phyloP scores from a whole-genome alignment of 495 filamentous ascomycete genomes.

The Neurospora sp. region DNA sequence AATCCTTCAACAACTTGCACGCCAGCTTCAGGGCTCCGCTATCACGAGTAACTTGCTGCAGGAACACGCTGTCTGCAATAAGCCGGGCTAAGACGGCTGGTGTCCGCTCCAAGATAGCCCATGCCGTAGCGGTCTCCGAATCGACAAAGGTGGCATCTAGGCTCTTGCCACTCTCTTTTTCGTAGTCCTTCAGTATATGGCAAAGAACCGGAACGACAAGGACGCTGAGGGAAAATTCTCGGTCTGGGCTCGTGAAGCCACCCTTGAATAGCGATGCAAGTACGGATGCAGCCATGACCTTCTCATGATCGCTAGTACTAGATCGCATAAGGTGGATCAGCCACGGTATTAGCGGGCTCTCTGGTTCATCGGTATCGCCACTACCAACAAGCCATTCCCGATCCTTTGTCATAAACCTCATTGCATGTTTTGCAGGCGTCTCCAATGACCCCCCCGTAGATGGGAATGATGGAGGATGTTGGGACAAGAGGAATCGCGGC shows the following conservation, averaged over 20 bases:
- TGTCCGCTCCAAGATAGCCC: conserved; percentile 56
- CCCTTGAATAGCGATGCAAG: conserved; percentile 66
- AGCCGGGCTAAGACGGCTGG: conserved; percentile 67
- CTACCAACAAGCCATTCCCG: conserved; percentile 11
- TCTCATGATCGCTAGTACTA: conserved; percentile 45
- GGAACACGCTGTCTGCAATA: conserved; percentile 59
- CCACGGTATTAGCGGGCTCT: conserved; percentile 75
- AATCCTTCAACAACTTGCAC: conserved; percentile 65
- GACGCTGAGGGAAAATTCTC: conserved; percentile 52
- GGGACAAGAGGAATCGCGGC: conserved; percentile 1
- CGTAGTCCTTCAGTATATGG: conserved; percentile 54
- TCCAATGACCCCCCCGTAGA: conserved; percentile 41
- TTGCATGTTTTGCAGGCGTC: conserved; percentile 15
- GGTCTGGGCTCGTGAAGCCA: conserved; percentile 49
- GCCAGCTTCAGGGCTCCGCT: conserved; percentile 63
- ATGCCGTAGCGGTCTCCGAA: conserved; percentile 27
- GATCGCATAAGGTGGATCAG: conserved; percentile 61
- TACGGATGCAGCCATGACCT: conserved; percentile 70
- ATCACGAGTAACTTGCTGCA: conserved; percentile 78
- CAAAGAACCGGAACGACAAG: conserved; percentile 65
- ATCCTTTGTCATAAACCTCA: neutral
- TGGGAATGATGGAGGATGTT: conserved; percentile 40
- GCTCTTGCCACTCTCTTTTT: conserved; percentile 28
- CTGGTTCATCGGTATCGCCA: conserved; percentile 48
- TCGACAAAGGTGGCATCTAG: conserved; percentile 23